Percentiles rank a stretch among this genome's conserved stretches.
Conservation (phyloP, 768 basidiomycete species). For the Boletus rubroflammeus region DNA sequence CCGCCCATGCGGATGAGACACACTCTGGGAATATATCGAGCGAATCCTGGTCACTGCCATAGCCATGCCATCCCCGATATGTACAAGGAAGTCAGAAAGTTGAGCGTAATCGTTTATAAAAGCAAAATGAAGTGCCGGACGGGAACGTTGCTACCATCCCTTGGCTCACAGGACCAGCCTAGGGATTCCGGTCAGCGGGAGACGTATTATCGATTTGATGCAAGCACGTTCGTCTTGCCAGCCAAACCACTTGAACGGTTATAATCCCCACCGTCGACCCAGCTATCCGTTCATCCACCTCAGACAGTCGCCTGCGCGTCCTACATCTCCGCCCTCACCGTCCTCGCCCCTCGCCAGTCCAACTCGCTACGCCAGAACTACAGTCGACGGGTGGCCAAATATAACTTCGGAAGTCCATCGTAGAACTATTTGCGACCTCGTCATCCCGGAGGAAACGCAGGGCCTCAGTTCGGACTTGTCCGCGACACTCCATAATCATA, state of each 20-base stretch:
- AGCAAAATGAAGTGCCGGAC: slow-evolving; percentile 16
- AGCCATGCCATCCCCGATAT: slow-evolving; percentile 34
- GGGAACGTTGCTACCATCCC: slow-evolving; percentile 11
- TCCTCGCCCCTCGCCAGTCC: slow-evolving; percentile 23
- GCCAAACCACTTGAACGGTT: slow-evolving; percentile 14
- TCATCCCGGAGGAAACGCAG: slow-evolving; percentile 29
- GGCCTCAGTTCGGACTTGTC: slow-evolving; percentile 32
- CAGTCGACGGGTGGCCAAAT: slow-evolving; percentile 2
- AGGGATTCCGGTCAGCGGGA: slow-evolving; percentile 10
- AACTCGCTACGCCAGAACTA: slow-evolving; percentile 9
- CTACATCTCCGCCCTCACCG: slow-evolving; percentile 7
- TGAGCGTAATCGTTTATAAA: slow-evolving; percentile 28
- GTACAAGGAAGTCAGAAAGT: slow-evolving; percentile 23
- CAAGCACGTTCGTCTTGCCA: slow-evolving; percentile 35
- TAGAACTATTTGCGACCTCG: slow-evolving; percentile 28
- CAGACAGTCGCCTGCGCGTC: slow-evolving; percentile 2
- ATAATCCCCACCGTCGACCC: slow-evolving; percentile 18
- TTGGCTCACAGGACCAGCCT: slow-evolving; percentile 3
- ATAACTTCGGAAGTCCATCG: slow-evolving; percentile 5
- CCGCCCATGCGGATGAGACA: slow-evolving; percentile 9
- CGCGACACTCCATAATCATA: slow-evolving; percentile 30
- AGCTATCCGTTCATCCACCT: slow-evolving; percentile 14
- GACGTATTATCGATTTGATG: slow-evolving; percentile 24
- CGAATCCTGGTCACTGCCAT: slow-evolving; percentile 19
- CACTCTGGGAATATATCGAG: slow-evolving; percentile 19